A percentile compares a stretch with the other conserved stretches of the same genome.
Conservation (phyloP, 2,329 filamentous ascomycete species). For the Colletotrichum sp. region DNA sequence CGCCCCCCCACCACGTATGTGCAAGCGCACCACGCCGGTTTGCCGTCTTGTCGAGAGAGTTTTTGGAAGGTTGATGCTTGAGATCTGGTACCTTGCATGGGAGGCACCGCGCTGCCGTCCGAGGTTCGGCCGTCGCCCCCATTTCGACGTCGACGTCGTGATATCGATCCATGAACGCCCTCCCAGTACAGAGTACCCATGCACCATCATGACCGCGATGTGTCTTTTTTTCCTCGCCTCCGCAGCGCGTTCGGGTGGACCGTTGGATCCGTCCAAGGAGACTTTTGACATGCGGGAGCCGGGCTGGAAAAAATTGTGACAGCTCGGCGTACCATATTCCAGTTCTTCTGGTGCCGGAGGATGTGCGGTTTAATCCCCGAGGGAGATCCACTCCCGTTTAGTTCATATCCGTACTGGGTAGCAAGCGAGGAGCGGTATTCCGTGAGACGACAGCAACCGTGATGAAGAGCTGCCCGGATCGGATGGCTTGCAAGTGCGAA, state of each 20-base stretch:
- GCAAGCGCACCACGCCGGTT: neutral
- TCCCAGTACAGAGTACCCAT: neutral
- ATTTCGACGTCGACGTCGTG: conserved; percentile 13
- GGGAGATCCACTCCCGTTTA: neutral
- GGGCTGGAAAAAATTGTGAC: neutral
- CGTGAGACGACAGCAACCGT: neutral
- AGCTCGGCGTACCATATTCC: neutral
- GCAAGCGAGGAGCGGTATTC: neutral
- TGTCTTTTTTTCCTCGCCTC: neutral
- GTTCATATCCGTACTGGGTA: neutral
- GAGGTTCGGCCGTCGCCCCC: conserved; percentile 16
- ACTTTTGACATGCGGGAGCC: neutral
- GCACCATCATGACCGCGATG: neutral
- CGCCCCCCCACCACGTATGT: neutral
- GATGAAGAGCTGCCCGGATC: neutral
- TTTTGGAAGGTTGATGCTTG: conserved; percentile 14
- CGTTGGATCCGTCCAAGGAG: neutral
- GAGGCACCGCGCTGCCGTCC: conserved; percentile 11
- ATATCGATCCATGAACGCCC: neutral
- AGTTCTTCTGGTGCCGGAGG: neutral
- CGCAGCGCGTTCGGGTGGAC: neutral
- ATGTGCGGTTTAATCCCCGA: conserved; percentile 6
- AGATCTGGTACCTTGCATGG: conserved; percentile 19
- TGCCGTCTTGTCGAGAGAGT: conserved; percentile 8
- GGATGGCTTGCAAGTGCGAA: conserved; percentile 10